Percentiles rank a stretch among this genome's conserved stretches.
These are phyloP conservation scores for Candida ovalis DNA, from an alignment of 805 yeast species.

Conservation along the genomic window DNA sequence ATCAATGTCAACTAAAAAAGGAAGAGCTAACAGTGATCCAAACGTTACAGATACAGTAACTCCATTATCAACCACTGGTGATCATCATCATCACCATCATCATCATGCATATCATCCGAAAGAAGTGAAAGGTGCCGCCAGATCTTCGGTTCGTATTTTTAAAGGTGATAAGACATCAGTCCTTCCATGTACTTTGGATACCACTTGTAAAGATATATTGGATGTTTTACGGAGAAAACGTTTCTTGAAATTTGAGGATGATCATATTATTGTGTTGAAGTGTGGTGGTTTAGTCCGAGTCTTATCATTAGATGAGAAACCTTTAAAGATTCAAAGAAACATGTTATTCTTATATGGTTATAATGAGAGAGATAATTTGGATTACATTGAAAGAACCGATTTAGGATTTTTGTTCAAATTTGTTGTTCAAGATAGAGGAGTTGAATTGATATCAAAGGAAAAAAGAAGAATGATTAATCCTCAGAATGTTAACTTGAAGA, in stretches of 20 bases:
- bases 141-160: slow-evolving; percentile 60
- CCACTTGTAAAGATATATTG: slow-evolving; percentile 72
- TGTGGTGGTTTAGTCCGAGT: slow-evolving; percentile 76
- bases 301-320: slow-evolving; percentile 67
- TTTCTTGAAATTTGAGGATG: slow-evolving; percentile 63
- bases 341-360: slow-evolving; percentile 75
- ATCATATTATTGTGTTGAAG: slow-evolving; percentile 69
- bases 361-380: slow-evolving; percentile 68
- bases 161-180: slow-evolving; percentile 80
- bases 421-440: slow-evolving; percentile 66
- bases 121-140: slow-evolving; percentile 29
- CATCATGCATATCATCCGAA: slow-evolving; percentile 15
- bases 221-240: slow-evolving; percentile 73
- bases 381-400: slow-evolving; percentile 80
- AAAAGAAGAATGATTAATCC: slow-evolving; percentile 49
- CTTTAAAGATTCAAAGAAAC: slow-evolving; percentile 72
- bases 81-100: slow-evolving; percentile 17
- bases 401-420: slow-evolving; percentile 78
- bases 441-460: slow-evolving; percentile 34
- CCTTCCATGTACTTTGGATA: slow-evolving; percentile 71
- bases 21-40: not conserved
- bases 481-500: slow-evolving; percentile 67
- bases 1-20: not conserved
- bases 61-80: not conserved
- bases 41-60: not conserved